Conservation (phyloP, 2,329 filamentous ascomycete genomes). For the Scorias spongiosa region DNA sequence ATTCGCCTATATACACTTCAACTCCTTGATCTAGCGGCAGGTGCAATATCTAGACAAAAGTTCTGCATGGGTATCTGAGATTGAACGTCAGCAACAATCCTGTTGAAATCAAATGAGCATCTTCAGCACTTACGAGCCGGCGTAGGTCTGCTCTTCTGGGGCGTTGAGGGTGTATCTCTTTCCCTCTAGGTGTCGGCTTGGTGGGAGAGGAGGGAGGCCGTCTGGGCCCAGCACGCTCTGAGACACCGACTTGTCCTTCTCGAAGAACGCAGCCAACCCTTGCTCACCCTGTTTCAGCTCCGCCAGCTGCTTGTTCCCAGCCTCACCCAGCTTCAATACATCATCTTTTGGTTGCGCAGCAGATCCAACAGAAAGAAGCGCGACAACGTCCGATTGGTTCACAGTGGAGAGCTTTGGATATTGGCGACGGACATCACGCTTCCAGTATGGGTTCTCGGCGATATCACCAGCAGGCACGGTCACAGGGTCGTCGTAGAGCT, state of each 20-base stretch:
- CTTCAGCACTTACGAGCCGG: constrained; percentile 20
- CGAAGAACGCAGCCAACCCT: constrained; percentile 57
- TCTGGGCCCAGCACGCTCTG: constrained; percentile 53
- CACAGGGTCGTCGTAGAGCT: constrained; percentile 64
- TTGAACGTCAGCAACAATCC: not conserved
- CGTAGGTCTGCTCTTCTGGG: constrained; percentile 60
- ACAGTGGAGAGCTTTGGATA: constrained; percentile 73
- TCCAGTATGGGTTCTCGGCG: constrained; percentile 91
- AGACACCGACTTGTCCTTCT: constrained; percentile 42
- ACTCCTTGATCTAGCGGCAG: constrained; percentile 8
- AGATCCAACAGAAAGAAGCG: constrained; percentile 72
- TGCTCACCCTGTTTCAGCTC: constrained; percentile 59
- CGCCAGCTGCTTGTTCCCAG: constrained; percentile 59
- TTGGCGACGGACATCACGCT: constrained; percentile 69
- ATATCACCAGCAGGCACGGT: constrained; percentile 74
- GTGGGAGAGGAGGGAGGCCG: constrained; percentile 76
- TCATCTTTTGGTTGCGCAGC: constrained; percentile 68
- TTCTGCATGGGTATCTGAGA: constrained; percentile 31
- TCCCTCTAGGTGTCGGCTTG: constrained; percentile 48
- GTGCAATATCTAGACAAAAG: constrained; percentile 19
- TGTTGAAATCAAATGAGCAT: constrained; percentile 8
- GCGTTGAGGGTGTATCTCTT: constrained; percentile 56
- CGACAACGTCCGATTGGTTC: constrained; percentile 70
- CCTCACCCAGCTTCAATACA: constrained; percentile 55
- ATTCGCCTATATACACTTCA: constrained; percentile 2